These are phyloP conservation scores for Rosa multiflora DNA, from an alignment of 306 rosid species.

Conservation along the genomic window DNA sequence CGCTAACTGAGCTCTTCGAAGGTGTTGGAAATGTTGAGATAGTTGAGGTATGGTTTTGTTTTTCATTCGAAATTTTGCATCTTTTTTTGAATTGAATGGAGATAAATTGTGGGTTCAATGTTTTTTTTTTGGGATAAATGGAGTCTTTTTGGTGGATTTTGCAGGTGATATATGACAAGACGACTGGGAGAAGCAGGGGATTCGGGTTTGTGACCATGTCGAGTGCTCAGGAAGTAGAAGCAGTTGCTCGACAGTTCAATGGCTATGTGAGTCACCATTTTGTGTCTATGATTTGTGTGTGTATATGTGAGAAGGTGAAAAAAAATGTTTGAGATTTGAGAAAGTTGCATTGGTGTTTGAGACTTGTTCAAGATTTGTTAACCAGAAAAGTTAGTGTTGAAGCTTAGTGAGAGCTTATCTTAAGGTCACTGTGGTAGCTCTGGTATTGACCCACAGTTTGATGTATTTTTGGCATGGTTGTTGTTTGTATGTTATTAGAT, in stretches of 20 bases:
- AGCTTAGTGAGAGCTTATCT: not conserved
- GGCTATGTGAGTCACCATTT: conserved; percentile 69
- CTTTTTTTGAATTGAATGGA: not conserved
- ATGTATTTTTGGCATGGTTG: not conserved
- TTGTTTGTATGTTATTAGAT: conserved; percentile 41
- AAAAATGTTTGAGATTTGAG: not conserved
- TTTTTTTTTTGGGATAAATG: not conserved
- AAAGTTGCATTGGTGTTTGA: not conserved
- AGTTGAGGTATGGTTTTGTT: conserved; percentile 60
- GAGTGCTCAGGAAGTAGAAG: conserved; percentile 57
- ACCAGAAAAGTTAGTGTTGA: too few species aligned
- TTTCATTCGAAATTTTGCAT: not conserved
- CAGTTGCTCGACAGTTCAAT: conserved; percentile 77
- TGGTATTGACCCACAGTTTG: not conserved
- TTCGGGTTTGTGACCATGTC: conserved; percentile 98
- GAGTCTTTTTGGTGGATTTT: not conserved
- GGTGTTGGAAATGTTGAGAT: conserved; percentile 68
- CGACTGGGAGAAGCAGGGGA: conserved; percentile 86
- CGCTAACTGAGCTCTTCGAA: conserved; percentile 75
- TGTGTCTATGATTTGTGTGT: not conserved
- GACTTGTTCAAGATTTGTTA: not conserved
- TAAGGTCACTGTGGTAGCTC: too few species aligned
- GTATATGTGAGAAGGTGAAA: not conserved
- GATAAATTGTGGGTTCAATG: not conserved
- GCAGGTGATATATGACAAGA: conserved; percentile 84